Conservation (phyloP, 2,329 filamentous ascomycete genomes). For the Neopestalotiopsis clavispora region DNA sequence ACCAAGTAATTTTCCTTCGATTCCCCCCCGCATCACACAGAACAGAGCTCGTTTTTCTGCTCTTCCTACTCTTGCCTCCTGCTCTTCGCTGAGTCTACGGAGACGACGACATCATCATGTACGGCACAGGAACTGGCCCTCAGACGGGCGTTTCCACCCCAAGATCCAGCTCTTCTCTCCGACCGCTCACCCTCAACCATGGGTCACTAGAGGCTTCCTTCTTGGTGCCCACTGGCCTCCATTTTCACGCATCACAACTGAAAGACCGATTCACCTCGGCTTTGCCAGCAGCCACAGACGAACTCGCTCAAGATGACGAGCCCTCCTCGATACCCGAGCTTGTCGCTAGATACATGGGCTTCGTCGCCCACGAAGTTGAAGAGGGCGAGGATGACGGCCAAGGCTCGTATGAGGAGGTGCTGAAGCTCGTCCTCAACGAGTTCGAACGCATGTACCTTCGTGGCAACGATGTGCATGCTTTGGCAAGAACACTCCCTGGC, state of each 20-base stretch:
- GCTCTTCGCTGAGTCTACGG: constrained; percentile 47
- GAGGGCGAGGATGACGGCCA: constrained; percentile 89
- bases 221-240: constrained; percentile 90
- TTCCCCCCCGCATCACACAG: constrained; percentile 1
- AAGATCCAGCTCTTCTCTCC: constrained; percentile 88
- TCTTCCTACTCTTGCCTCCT: constrained; percentile 32
- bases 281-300: constrained; percentile 90
- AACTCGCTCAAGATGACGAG: constrained; percentile 97
- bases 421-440: constrained; percentile 91
- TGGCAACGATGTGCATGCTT: constrained; percentile 94
- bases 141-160: constrained; percentile 98
- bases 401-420: constrained; percentile 88
- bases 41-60: constrained; percentile 18
- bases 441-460: constrained; percentile 95
- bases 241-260: constrained; percentile 94
- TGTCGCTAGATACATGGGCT: constrained; percentile 91
- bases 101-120: constrained; percentile 62
- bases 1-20: constrained; percentile 9
- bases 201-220: constrained; percentile 96
- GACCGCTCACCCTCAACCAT: constrained; percentile 88
- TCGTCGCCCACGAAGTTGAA: constrained; percentile 85
- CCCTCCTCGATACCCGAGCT: constrained; percentile 95
- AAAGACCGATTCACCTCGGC: constrained; percentile 88
- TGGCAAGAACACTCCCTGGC: constrained; percentile 84
- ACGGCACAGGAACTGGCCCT: constrained; percentile 80